Base-by-base conservation (phyloP, 176 grass and related monocot genomes). In the Ensete ventricosum region DNA sequence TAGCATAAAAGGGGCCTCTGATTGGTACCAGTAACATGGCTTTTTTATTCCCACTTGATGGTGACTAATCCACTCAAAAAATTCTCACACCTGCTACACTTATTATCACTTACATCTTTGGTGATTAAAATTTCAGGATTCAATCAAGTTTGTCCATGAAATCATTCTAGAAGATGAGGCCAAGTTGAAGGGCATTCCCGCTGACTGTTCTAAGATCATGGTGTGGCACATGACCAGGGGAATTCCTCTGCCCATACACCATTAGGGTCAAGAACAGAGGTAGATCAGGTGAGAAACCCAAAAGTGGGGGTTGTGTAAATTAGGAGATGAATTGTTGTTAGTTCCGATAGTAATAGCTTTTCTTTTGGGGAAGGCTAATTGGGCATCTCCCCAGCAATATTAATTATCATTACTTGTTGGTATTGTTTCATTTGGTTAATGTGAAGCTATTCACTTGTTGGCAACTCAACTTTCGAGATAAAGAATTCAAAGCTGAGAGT, bases 131-230 rank as follows among this genome's bases (percentile, higher is more conserved):
- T 81, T 55, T 70, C 82, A 91, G 89, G 89, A 91, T 70, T 91
- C 89, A 27, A 82, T 83, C 62, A 84, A 66, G 63, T 91, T 91
- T 74, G 89, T 91, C 0, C 85, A 83, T n/a, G 72, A 91, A 72
- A 82, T 91, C 19, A 82, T 85, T 4, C 24, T 80, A 7, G 89
- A 91, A 80, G 89, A 91, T 68, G 64, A 78, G 7, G 83, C 77
- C 77, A 91, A 91, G 62, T 77, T 87, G 85, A 87, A 77, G 80
- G 85, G 82, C 16, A 83, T 91, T 20, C 85, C 89, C 73, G 76
- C 85, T 0, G 89, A 87, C 9, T 91, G 89, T 59, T 85, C 82
- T 17, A 83, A 80, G 64, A 81, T 87, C 77, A 85, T 91, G 80
- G 82, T 91, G 24, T 91, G 89, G 89, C 80, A 83, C 49, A 29